Base-by-base conservation (phyloP, 805 yeast genomes). In the Wickerhamiella musiphila region DNA sequence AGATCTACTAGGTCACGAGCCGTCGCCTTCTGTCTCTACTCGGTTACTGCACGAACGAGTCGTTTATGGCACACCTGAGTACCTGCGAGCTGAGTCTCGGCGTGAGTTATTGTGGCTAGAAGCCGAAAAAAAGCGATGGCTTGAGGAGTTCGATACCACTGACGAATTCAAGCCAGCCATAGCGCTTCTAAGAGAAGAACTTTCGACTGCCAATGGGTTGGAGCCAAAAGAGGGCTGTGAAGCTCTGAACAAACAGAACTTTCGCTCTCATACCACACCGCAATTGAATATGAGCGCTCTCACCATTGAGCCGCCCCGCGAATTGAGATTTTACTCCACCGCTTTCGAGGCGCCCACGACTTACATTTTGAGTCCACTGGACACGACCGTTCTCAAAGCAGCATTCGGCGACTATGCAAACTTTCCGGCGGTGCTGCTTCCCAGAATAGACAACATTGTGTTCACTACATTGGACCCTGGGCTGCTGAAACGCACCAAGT, bases 251-350 rank as follows among this genome's bases (percentile, higher is more conserved):
- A 13, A 14, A 9, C 26, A 24, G 16, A 8, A 6, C 14, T 6
- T 9, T 11, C 43, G 39, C 3, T 34, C 34, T 34, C 57, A 57
- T 6, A 35, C 28, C n/a, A 22, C 6, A 14, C 81, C 58, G 48
- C 81, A 66, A 51, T 86, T 70, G 48, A 84, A 78, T 49, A 84
- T 84, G 48, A 72, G 90, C 0, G 70, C 75, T 0, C 75, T 79
- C 51, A 8, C 13, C 14, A 6, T 9, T 11, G 44, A 40, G 3
- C 35, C 34, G 34, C 57, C 57, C 8, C 35, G 29, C n/a, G 25
- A 10, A 14, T 81, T 58, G 48, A 81, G 66, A 51, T 86, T 70
- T 48, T 86, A 78, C 50, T 84, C 84, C 48, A 72, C 90, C 0
- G 70, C 75, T 0, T 75, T 79, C 51, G 69, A 71, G 39, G 63